Base-by-base conservation (phyloP, 345 rosid genomes). In the Euphorbia lathyris region DNA sequence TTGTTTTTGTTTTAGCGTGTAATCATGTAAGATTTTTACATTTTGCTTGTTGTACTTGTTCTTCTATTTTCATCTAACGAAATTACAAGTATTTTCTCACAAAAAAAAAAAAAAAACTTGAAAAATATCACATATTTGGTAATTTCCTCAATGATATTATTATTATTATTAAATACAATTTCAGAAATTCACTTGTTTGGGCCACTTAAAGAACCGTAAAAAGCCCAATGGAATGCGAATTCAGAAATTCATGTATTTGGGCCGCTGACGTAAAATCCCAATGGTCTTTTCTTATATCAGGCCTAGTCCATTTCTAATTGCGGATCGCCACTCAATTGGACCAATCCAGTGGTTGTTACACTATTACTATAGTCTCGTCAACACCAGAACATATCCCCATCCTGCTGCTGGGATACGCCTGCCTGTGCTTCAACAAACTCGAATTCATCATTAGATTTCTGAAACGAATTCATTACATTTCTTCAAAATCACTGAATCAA, bases 401-500 rank as follows among this genome's bases (percentile, higher is more conserved):
- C 51, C 67, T 61, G 3, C 67, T 55, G 62, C 71, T 42, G 63
- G 25, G 25, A 43, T 29, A 29, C 53, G 60, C 27, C 50, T 64
- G 48, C 29, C 67, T 7, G n/a, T n/a, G n/a, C n/a, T n/a, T n/a
- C n/a, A 43, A 25, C 53, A 22, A 45, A 45, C 16, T 4, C 36
- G 19, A 1, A 26, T 48, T 47, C 40, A 25, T 65, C 19, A 19
- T 60, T 5, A 17, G 2, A 48, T 43, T 45, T 64, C 55, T 5
- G 20, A 57, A 63, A 63, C 20, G 10, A 45, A 25, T 25, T 30
- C 11, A 9, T 60, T 36, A 65, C 40, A 68, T 67, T 74, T 61
- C 68, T 57, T 59, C 58, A 34, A 27, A 62, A 68, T 72, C 45
- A 60, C 72, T 20, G 36, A 25, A 47, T 48, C 55, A 26, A 9